Conservation (phyloP, 179 eudicot species). For the Kewa caespitosa region DNA sequence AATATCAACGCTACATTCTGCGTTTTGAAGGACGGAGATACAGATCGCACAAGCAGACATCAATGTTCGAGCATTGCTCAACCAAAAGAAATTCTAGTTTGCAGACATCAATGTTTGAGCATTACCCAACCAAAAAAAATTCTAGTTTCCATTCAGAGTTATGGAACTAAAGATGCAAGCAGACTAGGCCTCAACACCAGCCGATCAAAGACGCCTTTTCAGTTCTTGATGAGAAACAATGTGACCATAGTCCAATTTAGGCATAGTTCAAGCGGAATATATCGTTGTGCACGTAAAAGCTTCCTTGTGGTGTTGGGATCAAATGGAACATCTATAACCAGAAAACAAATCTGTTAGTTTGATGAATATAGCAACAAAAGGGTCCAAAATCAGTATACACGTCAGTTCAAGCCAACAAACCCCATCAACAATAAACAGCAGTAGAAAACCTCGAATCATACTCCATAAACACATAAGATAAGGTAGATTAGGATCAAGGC, state of each 20-base stretch:
- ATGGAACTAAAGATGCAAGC: slow-evolving; percentile 18
- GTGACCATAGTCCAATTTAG: slow-evolving; percentile 19
- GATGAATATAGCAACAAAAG: too few relatives aligned
- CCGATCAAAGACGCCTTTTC: slow-evolving; percentile 17
- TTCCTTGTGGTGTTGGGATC: slow-evolving; percentile 62
- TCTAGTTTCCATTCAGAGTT: slow-evolving; percentile 21
- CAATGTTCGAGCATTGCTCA: slow-evolving; percentile 16
- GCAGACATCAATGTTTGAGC: slow-evolving; percentile 20
- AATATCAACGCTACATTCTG: slow-evolving; percentile 23
- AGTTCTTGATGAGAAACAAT: slow-evolving; percentile 11
- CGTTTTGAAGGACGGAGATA: background rate
- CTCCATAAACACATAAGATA: too few relatives aligned
- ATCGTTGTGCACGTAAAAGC: slow-evolving; percentile 78
- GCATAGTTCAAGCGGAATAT: slow-evolving; percentile 86
- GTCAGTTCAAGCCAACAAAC: too few relatives aligned
- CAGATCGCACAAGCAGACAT: slow-evolving; percentile 16
- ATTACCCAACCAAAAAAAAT: slow-evolving; percentile 20
- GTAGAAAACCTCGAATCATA: too few relatives aligned
- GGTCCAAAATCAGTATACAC: too few relatives aligned
- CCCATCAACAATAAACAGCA: too few relatives aligned
- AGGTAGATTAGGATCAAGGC: too few relatives aligned
- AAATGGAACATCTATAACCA: slow-evolving; percentile 78
- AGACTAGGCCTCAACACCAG: slow-evolving; percentile 7
- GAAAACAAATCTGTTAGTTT: too few relatives aligned
- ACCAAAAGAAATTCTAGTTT: slow-evolving; percentile 21